Conservation (phyloP, 2,329 filamentous ascomycete genomes). For the Westerdykella aurantiaca region DNA sequence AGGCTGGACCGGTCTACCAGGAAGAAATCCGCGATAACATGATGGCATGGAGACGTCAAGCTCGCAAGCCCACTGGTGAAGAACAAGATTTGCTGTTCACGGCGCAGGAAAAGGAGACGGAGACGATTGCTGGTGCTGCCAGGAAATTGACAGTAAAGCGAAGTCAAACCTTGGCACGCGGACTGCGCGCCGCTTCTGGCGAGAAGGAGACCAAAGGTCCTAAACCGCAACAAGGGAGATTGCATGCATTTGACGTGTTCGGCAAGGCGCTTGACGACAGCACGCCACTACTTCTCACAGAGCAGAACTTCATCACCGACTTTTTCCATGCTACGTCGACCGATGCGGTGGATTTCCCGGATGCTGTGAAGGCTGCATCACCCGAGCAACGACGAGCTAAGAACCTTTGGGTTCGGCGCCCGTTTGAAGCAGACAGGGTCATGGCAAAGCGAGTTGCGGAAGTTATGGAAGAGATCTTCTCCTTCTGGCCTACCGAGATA, state of each 20-base stretch:
- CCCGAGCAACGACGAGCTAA: slow-evolving; percentile 65
- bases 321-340: slow-evolving; percentile 93
- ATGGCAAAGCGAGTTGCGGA: slow-evolving; percentile 79
- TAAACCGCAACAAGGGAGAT: slow-evolving; percentile 58
- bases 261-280: slow-evolving; percentile 73
- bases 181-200: slow-evolving; percentile 61
- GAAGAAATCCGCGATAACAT: slow-evolving; percentile 75
- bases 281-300: slow-evolving; percentile 75
- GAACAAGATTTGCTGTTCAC: slow-evolving; percentile 86
- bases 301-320: slow-evolving; percentile 96
- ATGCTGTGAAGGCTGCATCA: slow-evolving; percentile 61
- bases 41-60: slow-evolving; percentile 72
- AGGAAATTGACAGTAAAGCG: slow-evolving; percentile 91
- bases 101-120: slow-evolving; percentile 79
- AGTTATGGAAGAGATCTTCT: slow-evolving; percentile 83
- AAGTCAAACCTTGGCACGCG: slow-evolving; percentile 77
- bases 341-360: slow-evolving; percentile 74
- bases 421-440: slow-evolving; percentile 83
- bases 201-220: slow-evolving; percentile 55
- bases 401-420: slow-evolving; percentile 66
- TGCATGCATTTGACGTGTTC: slow-evolving; percentile 77
- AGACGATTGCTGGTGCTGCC: slow-evolving; percentile 61
- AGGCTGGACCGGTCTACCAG: slow-evolving; percentile 70
- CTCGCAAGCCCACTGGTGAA: slow-evolving; percentile 67
- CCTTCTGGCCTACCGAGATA: slow-evolving; percentile 72